phyloP scores from a whole-genome alignment of 306 rosid species.

The Arachis stenosperma region DNA sequence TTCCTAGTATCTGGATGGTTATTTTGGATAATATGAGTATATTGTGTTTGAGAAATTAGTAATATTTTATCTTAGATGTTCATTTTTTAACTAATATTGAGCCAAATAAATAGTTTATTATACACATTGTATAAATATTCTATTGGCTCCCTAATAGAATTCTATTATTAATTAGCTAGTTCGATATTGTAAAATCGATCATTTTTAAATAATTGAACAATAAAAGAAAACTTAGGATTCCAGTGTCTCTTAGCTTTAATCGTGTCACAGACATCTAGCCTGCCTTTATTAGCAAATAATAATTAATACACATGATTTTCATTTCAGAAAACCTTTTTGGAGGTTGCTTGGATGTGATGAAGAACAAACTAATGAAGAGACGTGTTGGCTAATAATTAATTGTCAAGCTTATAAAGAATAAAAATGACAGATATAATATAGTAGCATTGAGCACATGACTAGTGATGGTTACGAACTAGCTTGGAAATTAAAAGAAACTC shows the following conservation, averaged over 20 bases:
- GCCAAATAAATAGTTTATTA: too few relatives aligned
- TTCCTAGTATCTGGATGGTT: too few relatives aligned
- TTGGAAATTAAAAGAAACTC: background rate
- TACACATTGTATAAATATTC: too few relatives aligned
- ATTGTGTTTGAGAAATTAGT: too few relatives aligned
- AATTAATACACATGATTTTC: background rate
- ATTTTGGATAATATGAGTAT: too few relatives aligned
- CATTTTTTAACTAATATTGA: too few relatives aligned
- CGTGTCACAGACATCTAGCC: background rate
- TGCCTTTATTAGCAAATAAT: background rate
- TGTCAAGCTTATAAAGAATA: background rate
- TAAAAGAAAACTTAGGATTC: conserved; percentile 8
- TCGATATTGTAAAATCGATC: background rate
- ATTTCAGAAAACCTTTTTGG: conserved; percentile 1
- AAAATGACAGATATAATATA: background rate
- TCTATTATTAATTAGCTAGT: background rate
- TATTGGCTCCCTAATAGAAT: too few relatives aligned
- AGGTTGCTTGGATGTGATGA: conserved; percentile 6
- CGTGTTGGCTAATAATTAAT: background rate
- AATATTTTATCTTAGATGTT: too few relatives aligned
- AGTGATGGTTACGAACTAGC: background rate
- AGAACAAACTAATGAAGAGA: background rate
- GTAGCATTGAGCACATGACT: conserved; percentile 34
- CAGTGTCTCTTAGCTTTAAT: background rate
- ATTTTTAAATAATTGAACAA: background rate